Percentiles rank a stretch among this genome's conserved stretches.
Evolutionary conservation across 108 stramenopile species (phyloP).

Genomic region (Nitzschia palea): DNA sequence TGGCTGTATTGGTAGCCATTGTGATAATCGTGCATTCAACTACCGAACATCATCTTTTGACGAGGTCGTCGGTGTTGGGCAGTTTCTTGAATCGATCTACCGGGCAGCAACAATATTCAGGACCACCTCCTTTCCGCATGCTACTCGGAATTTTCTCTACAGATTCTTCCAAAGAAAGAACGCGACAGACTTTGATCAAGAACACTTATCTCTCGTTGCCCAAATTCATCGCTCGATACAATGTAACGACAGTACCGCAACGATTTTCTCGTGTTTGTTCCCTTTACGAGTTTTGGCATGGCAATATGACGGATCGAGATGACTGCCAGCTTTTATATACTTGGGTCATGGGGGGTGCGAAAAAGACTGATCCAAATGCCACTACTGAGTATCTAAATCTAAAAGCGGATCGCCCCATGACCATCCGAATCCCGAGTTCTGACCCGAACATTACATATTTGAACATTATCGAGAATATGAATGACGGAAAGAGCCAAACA

Average conservation of each 20-base stretch:
- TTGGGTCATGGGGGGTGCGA: constrained; percentile 26
- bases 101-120: no score
- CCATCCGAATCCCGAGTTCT: not conserved
- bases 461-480: constrained; percentile 29
- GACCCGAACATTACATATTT: constrained; percentile 14
- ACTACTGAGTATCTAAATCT: constrained; percentile 17
- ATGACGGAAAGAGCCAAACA: constrained; percentile 22
- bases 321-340: constrained; percentile 36
- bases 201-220: constrained; percentile 10
- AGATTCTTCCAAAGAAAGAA: not conserved
- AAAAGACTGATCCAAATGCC: constrained; percentile 6
- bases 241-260: constrained; percentile 1
- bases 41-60: no score
- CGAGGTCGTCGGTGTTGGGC: no score
- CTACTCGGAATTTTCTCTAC: constrained; percentile 12
- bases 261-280: constrained; percentile 4
- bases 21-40: no score
- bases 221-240: not conserved
- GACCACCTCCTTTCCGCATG: constrained; percentile 5
- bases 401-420: constrained; percentile 9
- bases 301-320: not conserved
- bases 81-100: no score
- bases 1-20: no score
- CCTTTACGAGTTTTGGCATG: not conserved
- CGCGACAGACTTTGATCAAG: not conserved